These are phyloP conservation scores for Myxozyma geophila DNA, from an alignment of 805 yeast species.

Conservation along the genomic window DNA sequence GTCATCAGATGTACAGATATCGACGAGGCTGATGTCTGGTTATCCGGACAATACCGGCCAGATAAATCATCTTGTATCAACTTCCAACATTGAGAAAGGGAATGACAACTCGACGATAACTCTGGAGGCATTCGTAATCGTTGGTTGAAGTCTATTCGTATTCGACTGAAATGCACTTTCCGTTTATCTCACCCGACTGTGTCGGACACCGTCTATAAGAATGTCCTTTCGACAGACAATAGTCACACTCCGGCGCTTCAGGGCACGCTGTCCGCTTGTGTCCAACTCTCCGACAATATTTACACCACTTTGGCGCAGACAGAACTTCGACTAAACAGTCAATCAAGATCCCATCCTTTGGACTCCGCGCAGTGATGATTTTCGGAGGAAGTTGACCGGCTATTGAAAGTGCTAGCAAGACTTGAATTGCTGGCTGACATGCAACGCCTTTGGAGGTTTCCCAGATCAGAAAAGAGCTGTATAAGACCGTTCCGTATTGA, in stretches of 20 bases:
- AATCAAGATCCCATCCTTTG: background rate
- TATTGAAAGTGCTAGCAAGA: constrained; percentile 3
- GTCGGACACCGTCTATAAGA: constrained; percentile 12
- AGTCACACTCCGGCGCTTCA: constrained; percentile 5
- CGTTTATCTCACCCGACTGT: constrained; percentile 7
- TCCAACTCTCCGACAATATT: constrained; percentile 9
- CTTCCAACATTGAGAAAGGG: too few relatives aligned
- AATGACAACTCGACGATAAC: too few relatives aligned
- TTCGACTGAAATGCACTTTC: constrained; percentile 10
- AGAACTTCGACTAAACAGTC: constrained; percentile 4
- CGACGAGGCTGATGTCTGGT: too few relatives aligned
- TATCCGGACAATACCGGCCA: too few relatives aligned
- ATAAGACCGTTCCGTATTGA: constrained; percentile 8
- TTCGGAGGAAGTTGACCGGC: constrained; percentile 7
- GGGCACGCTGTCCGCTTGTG: constrained; percentile 7
- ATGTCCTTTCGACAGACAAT: constrained; percentile 14
- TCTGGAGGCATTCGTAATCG: background rate
- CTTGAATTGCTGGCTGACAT: constrained; percentile 9
- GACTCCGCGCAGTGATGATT: constrained; percentile 5
- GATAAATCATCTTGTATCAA: too few relatives aligned
- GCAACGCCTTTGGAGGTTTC: background rate
- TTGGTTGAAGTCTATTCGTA: background rate
- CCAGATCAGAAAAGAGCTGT: constrained; percentile 10
- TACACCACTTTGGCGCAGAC: constrained; percentile 14
- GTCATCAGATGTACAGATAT: too few relatives aligned